phyloP scores from a whole-genome alignment of 306 rosid genomes.

The Ammopiptanthus mongolicus region DNA sequence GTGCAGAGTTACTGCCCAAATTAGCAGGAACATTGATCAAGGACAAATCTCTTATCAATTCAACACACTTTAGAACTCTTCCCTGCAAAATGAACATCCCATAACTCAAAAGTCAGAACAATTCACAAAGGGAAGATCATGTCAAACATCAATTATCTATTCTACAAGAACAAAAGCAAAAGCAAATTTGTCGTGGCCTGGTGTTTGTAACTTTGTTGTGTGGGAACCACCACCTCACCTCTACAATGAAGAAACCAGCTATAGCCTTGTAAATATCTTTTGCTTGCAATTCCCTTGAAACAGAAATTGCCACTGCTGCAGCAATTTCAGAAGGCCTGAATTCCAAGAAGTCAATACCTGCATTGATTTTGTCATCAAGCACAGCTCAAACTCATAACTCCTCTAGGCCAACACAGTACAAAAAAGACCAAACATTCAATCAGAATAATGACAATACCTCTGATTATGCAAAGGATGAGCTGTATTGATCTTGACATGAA shows the following conservation, averaged over 20 bases:
- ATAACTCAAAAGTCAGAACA: constrained; percentile 1
- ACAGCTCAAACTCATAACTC: constrained; percentile 37
- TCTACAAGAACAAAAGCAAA: constrained; percentile 17
- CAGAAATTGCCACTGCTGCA: constrained; percentile 71
- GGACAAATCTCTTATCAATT: constrained; percentile 58
- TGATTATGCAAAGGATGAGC: constrained; percentile 57
- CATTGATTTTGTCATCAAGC: constrained; percentile 47
- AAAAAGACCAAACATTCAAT: constrained; percentile 19
- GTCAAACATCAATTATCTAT: constrained; percentile 8
- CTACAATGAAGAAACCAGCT: constrained; percentile 43
- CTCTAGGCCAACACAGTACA: constrained; percentile 18
- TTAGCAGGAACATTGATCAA: constrained; percentile 35
- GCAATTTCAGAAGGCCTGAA: constrained; percentile 91
- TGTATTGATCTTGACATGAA: constrained; percentile 49
- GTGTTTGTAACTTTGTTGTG: background rate
- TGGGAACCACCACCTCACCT: constrained; percentile 51
- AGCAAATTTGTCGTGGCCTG: constrained; percentile 4
- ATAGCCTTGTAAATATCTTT: constrained; percentile 47
- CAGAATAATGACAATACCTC: constrained; percentile 44
- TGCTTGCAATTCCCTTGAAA: constrained; percentile 44
- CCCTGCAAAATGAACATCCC: constrained; percentile 54
- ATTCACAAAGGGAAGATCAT: background rate
- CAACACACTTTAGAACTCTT: constrained; percentile 75
- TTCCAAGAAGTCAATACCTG: constrained; percentile 93
- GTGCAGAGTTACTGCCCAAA: constrained; percentile 25